A percentile compares a stretch with the other conserved stretches of the same genome.
Evolutionary conservation across 1,284 basidiomycete genomes (phyloP).

Genomic region (Cutaneotrichosporon sp.): DNA sequence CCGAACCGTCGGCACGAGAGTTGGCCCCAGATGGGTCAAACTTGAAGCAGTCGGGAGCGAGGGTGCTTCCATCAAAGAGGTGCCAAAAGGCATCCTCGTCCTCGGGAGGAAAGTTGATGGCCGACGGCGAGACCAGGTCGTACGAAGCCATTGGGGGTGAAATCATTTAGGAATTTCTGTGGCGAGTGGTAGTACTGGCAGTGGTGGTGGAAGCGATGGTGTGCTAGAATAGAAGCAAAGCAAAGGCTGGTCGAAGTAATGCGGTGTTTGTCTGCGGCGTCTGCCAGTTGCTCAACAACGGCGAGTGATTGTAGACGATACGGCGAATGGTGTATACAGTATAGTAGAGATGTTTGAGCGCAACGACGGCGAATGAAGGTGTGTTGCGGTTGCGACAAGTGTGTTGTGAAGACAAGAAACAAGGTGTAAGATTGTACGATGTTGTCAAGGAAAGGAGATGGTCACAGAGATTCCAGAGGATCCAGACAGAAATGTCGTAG

Average conservation of each 20-base stretch:
- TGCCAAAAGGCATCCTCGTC: constrained; percentile 49
- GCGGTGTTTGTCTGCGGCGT: background rate
- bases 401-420: background rate
- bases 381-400: background rate
- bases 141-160: background rate
- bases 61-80: constrained; percentile 38
- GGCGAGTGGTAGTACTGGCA: background rate
- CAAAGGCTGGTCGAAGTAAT: background rate
- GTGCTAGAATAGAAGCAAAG: background rate
- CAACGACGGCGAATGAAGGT: constrained; percentile 1
- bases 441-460: constrained; percentile 2
- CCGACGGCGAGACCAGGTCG: constrained; percentile 1
- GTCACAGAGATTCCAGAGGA: background rate
- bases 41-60: constrained; percentile 38
- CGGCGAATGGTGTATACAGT: constrained; percentile 4
- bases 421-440: constrained; percentile 4
- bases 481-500: background rate
- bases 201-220: background rate
- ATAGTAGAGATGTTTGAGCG: background rate
- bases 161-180: constrained; percentile 1
- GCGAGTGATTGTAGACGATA: background rate
- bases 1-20: constrained; percentile 13
- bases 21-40: constrained; percentile 8
- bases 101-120: constrained; percentile 21
- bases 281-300: constrained; percentile 1